These are phyloP conservation scores for Harrya chromipes DNA, from an alignment of 768 basidiomycete species.

Conservation along the genomic window DNA sequence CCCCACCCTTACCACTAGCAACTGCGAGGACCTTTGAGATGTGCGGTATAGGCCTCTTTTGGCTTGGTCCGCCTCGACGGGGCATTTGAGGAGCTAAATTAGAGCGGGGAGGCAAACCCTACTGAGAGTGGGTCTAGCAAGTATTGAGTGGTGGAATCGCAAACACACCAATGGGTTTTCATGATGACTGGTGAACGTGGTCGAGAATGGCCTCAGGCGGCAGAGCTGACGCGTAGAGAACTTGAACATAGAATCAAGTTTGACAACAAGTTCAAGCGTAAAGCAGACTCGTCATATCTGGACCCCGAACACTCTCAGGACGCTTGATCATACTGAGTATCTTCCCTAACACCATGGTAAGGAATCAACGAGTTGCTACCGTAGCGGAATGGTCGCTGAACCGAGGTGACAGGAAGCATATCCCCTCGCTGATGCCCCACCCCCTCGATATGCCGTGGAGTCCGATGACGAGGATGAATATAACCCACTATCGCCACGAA, in stretches of 20 bases:
- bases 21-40: slow-evolving; percentile 82
- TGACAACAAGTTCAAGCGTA: too few species aligned
- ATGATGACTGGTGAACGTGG: slow-evolving; percentile 29
- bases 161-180: slow-evolving; percentile 55
- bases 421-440: slow-evolving; percentile 52
- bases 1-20: slow-evolving; percentile 93
- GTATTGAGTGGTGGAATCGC: neutral
- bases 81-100: slow-evolving; percentile 56
- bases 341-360: slow-evolving; percentile 14
- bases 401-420: slow-evolving; percentile 42
- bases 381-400: neutral
- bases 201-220: slow-evolving; percentile 18
- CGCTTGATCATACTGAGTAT: too few species aligned
- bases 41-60: slow-evolving; percentile 60
- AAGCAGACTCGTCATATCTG: too few species aligned
- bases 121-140: slow-evolving; percentile 21
- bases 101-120: slow-evolving; percentile 34
- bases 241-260: slow-evolving; percentile 11
- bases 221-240: neutral
- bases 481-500: slow-evolving; percentile 35
- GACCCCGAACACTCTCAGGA: slow-evolving; percentile 3
- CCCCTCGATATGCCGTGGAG: slow-evolving; percentile 61
- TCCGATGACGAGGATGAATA: slow-evolving; percentile 69
- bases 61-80: slow-evolving; percentile 49
- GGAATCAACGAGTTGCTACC: neutral